Conservation (phyloP, 768 basidiomycete species). For the Rubroboletus satanas region DNA sequence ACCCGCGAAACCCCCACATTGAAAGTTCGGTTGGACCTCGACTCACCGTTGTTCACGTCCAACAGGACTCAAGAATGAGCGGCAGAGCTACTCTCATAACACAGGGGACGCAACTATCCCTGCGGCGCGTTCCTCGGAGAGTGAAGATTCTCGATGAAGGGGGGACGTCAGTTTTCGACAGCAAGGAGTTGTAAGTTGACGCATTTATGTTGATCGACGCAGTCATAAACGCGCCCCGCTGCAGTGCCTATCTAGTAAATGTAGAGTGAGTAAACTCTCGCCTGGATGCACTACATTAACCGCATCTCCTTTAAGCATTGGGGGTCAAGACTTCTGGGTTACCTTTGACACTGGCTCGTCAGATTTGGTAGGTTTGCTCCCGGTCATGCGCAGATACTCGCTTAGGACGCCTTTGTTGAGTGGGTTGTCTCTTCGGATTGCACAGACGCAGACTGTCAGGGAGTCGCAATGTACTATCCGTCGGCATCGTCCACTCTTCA, state of each 20-base stretch:
- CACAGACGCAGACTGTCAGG: constrained; percentile 40
- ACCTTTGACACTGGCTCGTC: constrained; percentile 58
- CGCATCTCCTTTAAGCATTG: constrained; percentile 32
- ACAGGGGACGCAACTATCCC: constrained; percentile 20
- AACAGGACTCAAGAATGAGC: constrained; percentile 14
- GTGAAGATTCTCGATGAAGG: constrained; percentile 19
- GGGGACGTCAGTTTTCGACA: constrained; percentile 25
- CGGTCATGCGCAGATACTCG: neutral
- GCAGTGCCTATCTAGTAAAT: constrained; percentile 40
- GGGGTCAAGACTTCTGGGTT: constrained; percentile 41
- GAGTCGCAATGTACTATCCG: constrained; percentile 39
- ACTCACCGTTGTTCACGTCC: neutral
- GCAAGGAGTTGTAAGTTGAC: constrained; percentile 33
- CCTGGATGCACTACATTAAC: neutral
- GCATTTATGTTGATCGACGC: neutral
- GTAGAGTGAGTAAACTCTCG: constrained; percentile 27
- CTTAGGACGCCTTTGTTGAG: constrained; percentile 25
- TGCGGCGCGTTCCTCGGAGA: constrained; percentile 23
- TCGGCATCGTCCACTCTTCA: constrained; percentile 30
- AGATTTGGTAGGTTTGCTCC: constrained; percentile 40
- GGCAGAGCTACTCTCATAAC: constrained; percentile 13
- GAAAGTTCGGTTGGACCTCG: neutral
- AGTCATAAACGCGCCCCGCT: neutral
- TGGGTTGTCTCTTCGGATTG: constrained; percentile 53
- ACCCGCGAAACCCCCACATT: neutral